phyloP scores from a whole-genome alignment of 2,329 filamentous ascomycete genomes.

The Domatiomyces catenatus region DNA sequence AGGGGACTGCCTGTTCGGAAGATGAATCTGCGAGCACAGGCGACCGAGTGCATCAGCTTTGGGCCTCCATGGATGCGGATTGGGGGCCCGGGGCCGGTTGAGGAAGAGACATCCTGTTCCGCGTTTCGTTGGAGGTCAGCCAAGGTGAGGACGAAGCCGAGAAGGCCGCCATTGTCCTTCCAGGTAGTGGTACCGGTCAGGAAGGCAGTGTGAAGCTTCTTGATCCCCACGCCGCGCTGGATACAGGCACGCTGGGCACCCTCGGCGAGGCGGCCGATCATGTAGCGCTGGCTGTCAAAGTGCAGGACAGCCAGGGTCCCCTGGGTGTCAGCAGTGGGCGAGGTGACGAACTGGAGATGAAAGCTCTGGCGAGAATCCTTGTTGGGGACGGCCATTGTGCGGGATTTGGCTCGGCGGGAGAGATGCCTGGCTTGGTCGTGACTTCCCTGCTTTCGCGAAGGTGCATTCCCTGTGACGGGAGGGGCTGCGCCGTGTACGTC shows the following conservation, averaged over 20 bases:
- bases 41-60: conserved; percentile 66
- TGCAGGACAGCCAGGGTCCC: conserved; percentile 65
- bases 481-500: not conserved
- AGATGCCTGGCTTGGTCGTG: not conserved
- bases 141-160: conserved; percentile 72
- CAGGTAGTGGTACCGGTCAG: conserved; percentile 64
- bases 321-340: conserved; percentile 74
- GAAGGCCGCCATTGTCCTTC: conserved; percentile 61
- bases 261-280: conserved; percentile 71
- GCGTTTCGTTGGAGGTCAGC: conserved; percentile 46
- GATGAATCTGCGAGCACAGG: conserved; percentile 70
- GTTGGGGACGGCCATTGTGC: not conserved
- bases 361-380: conserved; percentile 29
- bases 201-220: conserved; percentile 62
- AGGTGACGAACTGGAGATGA: conserved; percentile 58
- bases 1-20: conserved; percentile 71
- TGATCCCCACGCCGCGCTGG: conserved; percentile 50
- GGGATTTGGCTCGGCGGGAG: not conserved
- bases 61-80: conserved; percentile 48
- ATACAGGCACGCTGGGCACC: conserved; percentile 66
- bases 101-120: conserved; percentile 15
- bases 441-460: not conserved
- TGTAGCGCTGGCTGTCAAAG: conserved; percentile 66
- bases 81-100: conserved; percentile 6
- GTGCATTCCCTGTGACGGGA: not conserved